Evolutionary conservation across 2,329 filamentous ascomycete species (phyloP), one percentile per base, ranked within the genome.

Genomic region (Calycina herbarum): DNA sequence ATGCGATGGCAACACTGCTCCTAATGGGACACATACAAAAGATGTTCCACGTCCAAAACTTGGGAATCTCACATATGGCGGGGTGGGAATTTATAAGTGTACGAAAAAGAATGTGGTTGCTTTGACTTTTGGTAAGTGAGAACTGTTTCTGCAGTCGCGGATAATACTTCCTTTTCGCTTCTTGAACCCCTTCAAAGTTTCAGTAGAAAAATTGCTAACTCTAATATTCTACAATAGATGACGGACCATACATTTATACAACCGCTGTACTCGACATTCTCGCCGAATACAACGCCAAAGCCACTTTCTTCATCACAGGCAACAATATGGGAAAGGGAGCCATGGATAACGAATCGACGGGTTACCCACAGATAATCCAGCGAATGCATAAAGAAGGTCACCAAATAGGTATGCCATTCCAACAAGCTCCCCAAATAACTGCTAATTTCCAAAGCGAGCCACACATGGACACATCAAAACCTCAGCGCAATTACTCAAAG

Each of bases 161-260:
- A 40, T 15, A 1, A 17, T 40, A 40, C 5, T 17, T 40, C 13
- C 38, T 2, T 13, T 5, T 33, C 5, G 31, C 15, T n/a, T 45
- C n/a, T 45, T n/a, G 7, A 45, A 20, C 5, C 15, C 17, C n/a
- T 27, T 24, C 24, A 27, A 13, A 27, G 8, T 40, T 54, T 24
- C 20, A 27, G 4, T n/a, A 8, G 17, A 61, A 85, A 84, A 4
- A 81, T 90, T 68, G 87, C 87, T 27, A 11, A 54, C 48, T 24
- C 8, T 13, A 24, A 54, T 20, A 54, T 31, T 74, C 90, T 65
- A 90, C 87, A 1, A 90, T 84, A 70, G 88, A 90, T 68, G 88
- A 90, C 73, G 88, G 88, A 1, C 88, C 88, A 27, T 85, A 84
- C 68, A 76, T 81, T 20, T 89, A 86, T 75, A 90, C 88, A 1